Conservation (phyloP, 805 yeast species). For the Hyphopichia homilentoma region DNA sequence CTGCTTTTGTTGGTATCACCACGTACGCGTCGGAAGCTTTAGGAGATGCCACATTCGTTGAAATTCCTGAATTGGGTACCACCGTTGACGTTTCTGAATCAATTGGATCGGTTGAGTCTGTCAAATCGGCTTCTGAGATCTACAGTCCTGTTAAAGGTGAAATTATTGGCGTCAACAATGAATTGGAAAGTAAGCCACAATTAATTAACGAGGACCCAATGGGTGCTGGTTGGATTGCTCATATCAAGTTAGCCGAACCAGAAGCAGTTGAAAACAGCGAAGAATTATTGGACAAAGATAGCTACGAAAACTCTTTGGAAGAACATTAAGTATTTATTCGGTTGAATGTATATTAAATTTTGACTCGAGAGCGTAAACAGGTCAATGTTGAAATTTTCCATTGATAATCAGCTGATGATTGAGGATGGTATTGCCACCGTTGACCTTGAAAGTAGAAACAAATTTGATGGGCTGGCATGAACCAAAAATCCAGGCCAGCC, state of each 20-base stretch:
- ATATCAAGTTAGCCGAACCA: conserved; percentile 54
- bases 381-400: too few species aligned
- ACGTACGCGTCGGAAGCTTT: conserved; percentile 93
- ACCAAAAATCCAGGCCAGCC: too few species aligned
- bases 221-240: conserved; percentile 93
- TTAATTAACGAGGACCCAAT: conserved; percentile 83
- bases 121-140: conserved; percentile 90
- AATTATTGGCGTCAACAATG: conserved; percentile 65
- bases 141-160: conserved; percentile 84
- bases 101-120: conserved; percentile 91
- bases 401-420: too few species aligned
- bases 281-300: conserved; percentile 51
- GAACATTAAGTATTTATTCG: too few species aligned
- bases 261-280: conserved; percentile 29
- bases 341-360: too few species aligned
- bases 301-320: conserved; percentile 55
- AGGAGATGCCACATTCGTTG: conserved; percentile 95
- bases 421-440: too few species aligned
- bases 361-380: too few species aligned
- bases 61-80: conserved; percentile 73
- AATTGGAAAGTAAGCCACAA: conserved; percentile 66
- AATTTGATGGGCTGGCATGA: neutral
- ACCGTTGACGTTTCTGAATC: conserved; percentile 69
- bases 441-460: too few species aligned
- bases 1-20: conserved; percentile 87